A percentile compares a stretch with the other conserved stretches of the same genome.
Conservation (phyloP, 768 basidiomycete genomes). For the Saitozyma podzolica region DNA sequence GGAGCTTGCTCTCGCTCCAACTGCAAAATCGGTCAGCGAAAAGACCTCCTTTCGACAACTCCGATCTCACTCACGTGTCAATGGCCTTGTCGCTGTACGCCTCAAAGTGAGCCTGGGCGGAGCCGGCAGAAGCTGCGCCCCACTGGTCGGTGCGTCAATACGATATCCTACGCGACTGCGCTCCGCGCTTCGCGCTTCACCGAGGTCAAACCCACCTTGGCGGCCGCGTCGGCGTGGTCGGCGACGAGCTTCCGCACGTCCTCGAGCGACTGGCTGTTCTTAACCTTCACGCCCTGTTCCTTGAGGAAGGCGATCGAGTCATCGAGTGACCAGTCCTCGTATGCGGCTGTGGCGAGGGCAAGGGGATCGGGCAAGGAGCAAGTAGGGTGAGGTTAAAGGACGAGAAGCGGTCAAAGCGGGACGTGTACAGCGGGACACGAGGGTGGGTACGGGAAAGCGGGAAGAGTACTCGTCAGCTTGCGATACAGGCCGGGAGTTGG, state of each 20-base stretch:
- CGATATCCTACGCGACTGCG: background rate
- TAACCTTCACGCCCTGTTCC: constrained; percentile 64
- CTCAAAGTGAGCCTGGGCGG: constrained; percentile 51
- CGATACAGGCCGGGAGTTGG: constrained; percentile 1
- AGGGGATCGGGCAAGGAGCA: background rate
- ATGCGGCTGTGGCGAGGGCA: constrained; percentile 35
- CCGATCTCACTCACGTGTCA: constrained; percentile 62
- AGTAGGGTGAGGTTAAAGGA: background rate
- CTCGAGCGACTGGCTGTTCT: constrained; percentile 53
- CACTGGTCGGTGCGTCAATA: constrained; percentile 20
- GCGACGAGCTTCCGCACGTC: constrained; percentile 56
- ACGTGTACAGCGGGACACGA: background rate
- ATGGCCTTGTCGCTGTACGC: constrained; percentile 63
- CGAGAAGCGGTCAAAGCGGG: background rate
- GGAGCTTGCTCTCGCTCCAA: constrained; percentile 81
- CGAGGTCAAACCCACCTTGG: constrained; percentile 30
- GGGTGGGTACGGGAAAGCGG: constrained; percentile 11
- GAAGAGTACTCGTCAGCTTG: constrained; percentile 50
- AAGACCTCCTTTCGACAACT: constrained; percentile 12
- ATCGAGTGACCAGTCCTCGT: constrained; percentile 62
- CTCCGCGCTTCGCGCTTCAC: background rate
- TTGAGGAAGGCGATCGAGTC: constrained; percentile 71
- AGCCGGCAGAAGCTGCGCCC: constrained; percentile 44
- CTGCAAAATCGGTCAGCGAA: constrained; percentile 18
- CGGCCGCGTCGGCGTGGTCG: constrained; percentile 51